Conservation (phyloP, 108 stramenopile genomes). For the Seminavis robusta region DNA sequence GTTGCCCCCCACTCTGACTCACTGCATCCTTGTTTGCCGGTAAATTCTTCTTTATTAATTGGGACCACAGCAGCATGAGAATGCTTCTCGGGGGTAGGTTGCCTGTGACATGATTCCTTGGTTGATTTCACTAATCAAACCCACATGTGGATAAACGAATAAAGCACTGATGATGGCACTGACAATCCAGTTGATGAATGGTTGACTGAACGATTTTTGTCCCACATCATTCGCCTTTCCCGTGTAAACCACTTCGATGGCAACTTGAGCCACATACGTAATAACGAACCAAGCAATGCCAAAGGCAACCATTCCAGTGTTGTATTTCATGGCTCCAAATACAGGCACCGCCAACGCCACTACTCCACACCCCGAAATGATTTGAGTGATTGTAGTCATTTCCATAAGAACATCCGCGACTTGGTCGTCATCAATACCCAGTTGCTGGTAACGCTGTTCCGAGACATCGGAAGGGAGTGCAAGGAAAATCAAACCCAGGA, state of each 20-base stretch:
- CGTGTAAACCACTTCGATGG: no score
- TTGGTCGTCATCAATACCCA: not conserved
- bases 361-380: not conserved
- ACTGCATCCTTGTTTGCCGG: no score
- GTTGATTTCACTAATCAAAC: slow-evolving; percentile 28
- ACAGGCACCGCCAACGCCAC: slow-evolving; percentile 9
- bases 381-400: not conserved
- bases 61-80: slow-evolving; percentile 33
- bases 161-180: slow-evolving; percentile 8
- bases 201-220: no score
- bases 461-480: not conserved
- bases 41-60: no score
- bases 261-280: no score
- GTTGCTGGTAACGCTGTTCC: not conserved
- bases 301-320: no score
- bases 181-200: no score
- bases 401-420: slow-evolving; percentile 2
- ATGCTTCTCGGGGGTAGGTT: slow-evolving; percentile 31
- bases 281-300: no score
- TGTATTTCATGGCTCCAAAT: slow-evolving; percentile 22
- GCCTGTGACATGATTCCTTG: slow-evolving; percentile 20
- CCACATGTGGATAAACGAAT: slow-evolving; percentile 26
- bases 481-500: not conserved
- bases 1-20: no score
- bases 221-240: no score